Conservation (phyloP, 164 flowering plant genomes). For the Magnolia changhungtana region DNA sequence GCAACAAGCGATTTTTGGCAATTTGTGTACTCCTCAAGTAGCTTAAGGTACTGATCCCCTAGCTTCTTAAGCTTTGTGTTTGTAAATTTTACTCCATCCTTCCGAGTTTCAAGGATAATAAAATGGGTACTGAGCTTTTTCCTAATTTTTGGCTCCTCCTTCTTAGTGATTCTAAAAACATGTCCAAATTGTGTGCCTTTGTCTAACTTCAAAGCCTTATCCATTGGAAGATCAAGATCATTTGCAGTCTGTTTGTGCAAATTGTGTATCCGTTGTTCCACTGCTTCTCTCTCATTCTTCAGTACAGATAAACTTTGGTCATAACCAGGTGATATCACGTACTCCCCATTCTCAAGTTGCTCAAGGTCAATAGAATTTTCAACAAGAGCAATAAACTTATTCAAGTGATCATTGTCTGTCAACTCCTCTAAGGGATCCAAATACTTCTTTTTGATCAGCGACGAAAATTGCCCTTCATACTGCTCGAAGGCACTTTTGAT, state of each 20-base stretch:
- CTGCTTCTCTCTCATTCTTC: conserved; percentile 67
- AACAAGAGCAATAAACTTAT: conserved; percentile 78
- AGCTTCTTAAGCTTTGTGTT: conserved; percentile 84
- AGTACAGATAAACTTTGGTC: conserved; percentile 52
- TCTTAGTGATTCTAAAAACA: conserved; percentile 96
- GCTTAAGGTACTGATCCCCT: conserved; percentile 79
- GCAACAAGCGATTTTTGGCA: conserved; percentile 83
- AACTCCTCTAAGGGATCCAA: conserved; percentile 51
- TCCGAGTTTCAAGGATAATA: conserved; percentile 89
- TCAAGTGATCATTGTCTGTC: conserved; percentile 84
- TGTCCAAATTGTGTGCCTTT: conserved; percentile 93
- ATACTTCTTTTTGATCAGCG: conserved; percentile 67
- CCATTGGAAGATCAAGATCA: conserved; percentile 84
- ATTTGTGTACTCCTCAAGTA: conserved; percentile 75
- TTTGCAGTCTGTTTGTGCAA: conserved; percentile 75
- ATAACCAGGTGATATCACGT: conserved; percentile 85
- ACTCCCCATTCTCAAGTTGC: conserved; percentile 94
- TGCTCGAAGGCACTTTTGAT: conserved; percentile 64
- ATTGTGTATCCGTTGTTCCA: conserved; percentile 65
- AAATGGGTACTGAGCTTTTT: conserved; percentile 76
- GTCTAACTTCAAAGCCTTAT: conserved; percentile 86
- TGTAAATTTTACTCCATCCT: conserved; percentile 96
- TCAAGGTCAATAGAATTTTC: conserved; percentile 92
- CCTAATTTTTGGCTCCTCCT: conserved; percentile 93
- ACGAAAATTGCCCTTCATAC: conserved; percentile 73